Conservation (phyloP, 192 early-diverging fungal genomes). For the Coemansia sp. region DNA sequence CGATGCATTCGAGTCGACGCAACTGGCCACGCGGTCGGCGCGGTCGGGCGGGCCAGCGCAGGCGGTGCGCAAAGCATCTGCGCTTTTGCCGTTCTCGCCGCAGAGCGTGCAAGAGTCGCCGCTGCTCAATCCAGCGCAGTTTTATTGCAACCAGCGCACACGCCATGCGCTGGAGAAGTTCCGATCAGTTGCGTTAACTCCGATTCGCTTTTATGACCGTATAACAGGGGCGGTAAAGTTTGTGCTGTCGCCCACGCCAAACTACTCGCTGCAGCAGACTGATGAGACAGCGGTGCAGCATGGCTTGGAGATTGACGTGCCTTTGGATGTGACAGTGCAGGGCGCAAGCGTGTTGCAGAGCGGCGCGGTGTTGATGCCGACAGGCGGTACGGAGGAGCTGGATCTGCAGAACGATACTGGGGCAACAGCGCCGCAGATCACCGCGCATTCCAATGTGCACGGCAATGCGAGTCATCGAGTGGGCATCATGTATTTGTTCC, state of each 20-base stretch:
- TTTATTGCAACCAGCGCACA: constrained; percentile 48
- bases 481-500: constrained; percentile 37
- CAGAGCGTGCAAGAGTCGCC: constrained; percentile 49
- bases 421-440: not conserved
- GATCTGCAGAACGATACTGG: constrained; percentile 6
- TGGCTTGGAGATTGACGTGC: not conserved
- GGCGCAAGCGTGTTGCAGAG: constrained; percentile 11
- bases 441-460: not conserved
- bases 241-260: constrained; percentile 35
- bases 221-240: constrained; percentile 32
- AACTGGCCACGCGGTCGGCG: constrained; percentile 33
- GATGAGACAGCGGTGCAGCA: not conserved
- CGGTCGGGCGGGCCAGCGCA: constrained; percentile 47
- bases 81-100: constrained; percentile 40
- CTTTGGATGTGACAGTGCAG: constrained; percentile 2
- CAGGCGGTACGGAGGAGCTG: constrained; percentile 29
- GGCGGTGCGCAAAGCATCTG: constrained; percentile 46
- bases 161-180: constrained; percentile 45
- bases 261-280: constrained; percentile 7
- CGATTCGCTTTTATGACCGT: constrained; percentile 49
- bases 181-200: constrained; percentile 24
- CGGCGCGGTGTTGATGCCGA: constrained; percentile 29
- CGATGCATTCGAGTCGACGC: constrained; percentile 36
- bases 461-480: constrained; percentile 1
- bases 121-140: constrained; percentile 32